Evolutionary conservation across 2,329 filamentous ascomycete genomes (phyloP), one percentile per base, ranked within the genome.

Genomic region (Claviceps sp.): DNA sequence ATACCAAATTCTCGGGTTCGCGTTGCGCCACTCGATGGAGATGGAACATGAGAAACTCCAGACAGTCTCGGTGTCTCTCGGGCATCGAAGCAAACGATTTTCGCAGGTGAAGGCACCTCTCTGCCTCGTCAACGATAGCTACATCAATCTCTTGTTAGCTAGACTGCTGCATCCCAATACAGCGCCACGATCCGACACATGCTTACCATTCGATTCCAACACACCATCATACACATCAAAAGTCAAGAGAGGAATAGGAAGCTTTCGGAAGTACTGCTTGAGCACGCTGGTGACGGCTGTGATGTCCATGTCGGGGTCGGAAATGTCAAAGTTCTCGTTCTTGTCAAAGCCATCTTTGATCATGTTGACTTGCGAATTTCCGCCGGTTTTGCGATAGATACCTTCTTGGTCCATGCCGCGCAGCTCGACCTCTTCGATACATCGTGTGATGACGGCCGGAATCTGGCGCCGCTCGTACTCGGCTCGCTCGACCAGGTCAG

Each of bases 331-430:
- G 62, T 91, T 87, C 57, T 86, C 79, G 54, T 80, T 84, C 66
- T 83, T 85, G 66, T 96, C 90, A 65, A 98, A 97, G 13, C 90
- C 89, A 58, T 90, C 86, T 62, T 91, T 88, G 60, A 98, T 87
- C 62, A 80, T 76, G 67, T 95, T 94, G 64, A 95, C 86, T 66
- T 94, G 88, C 8, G 87, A 88, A 61, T 86, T 89, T 58, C 90
- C 93, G 53, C 93, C 93, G 49, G 90, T 95, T 75, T 98, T 98
- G 62, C 93, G 84, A 71, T 98, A 98, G 60, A 98, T 95, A 56
- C 93, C 93, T 70, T 97, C 93, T 59, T 94, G 81, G 61, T 97
- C 90, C 88, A 98, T 95, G 69, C 91, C 93, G 64, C 93, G 84
- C 22, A 93, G 72, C 67, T 98, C 93, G 41, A 98, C 93, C 69